phyloP scores from a whole-genome alignment of 2,329 filamentous ascomycete species.

The Xylaria sp. region DNA sequence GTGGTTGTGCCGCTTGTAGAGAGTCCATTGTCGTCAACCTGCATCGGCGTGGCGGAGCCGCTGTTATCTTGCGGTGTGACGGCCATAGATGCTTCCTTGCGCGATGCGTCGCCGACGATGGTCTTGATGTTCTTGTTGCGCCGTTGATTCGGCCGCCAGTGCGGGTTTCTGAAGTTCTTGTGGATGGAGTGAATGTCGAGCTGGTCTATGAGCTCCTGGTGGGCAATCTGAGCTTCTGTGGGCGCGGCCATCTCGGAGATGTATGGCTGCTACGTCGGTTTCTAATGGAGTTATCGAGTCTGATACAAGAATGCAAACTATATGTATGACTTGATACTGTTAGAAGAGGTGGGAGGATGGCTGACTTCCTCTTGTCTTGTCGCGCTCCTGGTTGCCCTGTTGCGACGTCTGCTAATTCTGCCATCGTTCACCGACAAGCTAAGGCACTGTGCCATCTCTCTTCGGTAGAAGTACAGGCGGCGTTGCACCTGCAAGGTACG shows the following conservation, averaged over 20 bases:
- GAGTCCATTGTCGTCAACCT: slow-evolving; percentile 53
- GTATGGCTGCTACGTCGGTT: background rate
- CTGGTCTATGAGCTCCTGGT: slow-evolving; percentile 84
- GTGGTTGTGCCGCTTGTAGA: slow-evolving; percentile 65
- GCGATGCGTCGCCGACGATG: slow-evolving; percentile 85
- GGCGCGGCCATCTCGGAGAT: slow-evolving; percentile 60
- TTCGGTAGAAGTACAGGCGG: too few species aligned
- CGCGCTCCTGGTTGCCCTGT: background rate
- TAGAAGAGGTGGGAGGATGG: too few species aligned
- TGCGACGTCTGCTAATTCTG: background rate
- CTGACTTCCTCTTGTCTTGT: too few species aligned
- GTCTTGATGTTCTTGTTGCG: slow-evolving; percentile 99
- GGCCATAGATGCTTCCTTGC: slow-evolving; percentile 86
- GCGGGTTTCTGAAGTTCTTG: slow-evolving; percentile 87
- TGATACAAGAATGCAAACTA: background rate
- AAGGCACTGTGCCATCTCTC: too few species aligned
- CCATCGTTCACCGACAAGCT: too few species aligned
- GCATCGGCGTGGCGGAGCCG: slow-evolving; percentile 73
- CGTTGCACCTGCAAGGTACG: too few species aligned
- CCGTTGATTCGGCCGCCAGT: slow-evolving; percentile 91
- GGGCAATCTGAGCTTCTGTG: slow-evolving; percentile 76
- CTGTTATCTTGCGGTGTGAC: slow-evolving; percentile 77
- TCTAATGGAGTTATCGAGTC: background rate
- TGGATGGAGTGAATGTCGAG: slow-evolving; percentile 87
- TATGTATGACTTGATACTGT: background rate